phyloP scores from a whole-genome alignment of 805 yeast species.

The Debaryomyces hansenii region DNA sequence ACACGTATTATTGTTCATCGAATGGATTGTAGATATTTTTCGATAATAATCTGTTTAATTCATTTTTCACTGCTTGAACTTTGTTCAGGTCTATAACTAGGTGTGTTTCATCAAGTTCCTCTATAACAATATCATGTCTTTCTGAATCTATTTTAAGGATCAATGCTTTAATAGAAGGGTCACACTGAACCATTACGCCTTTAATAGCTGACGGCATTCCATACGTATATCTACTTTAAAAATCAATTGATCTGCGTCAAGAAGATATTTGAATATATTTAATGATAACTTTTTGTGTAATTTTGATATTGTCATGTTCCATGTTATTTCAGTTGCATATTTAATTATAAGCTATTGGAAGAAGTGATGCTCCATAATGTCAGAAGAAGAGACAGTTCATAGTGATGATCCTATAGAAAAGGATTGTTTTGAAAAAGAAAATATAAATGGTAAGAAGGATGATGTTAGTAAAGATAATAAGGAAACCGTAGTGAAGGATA shows the following conservation, averaged over 20 bases:
- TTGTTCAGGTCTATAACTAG: slow-evolving; percentile 75
- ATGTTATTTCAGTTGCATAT: too few species aligned
- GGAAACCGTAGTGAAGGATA: slow-evolving; percentile 1
- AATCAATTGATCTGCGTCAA: background rate
- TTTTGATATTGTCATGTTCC: background rate
- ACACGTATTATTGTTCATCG: slow-evolving; percentile 60
- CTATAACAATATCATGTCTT: slow-evolving; percentile 63
- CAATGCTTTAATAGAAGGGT: slow-evolving; percentile 88
- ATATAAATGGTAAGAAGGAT: background rate
- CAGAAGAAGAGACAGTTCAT: too few species aligned
- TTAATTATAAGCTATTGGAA: too few species aligned
- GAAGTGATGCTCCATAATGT: too few species aligned
- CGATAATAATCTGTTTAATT: slow-evolving; percentile 72
- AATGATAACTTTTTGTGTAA: background rate
- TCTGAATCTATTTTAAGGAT: slow-evolving; percentile 79
- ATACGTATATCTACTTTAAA: background rate
- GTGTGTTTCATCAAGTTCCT: slow-evolving; percentile 92
- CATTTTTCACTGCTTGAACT: slow-evolving; percentile 73
- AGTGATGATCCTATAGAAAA: too few species aligned
- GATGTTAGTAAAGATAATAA: background rate
- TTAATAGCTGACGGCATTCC: slow-evolving; percentile 44
- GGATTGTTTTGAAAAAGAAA: background rate
- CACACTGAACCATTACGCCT: slow-evolving; percentile 56
- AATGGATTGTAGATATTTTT: slow-evolving; percentile 84
- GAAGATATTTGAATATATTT: background rate